Percentiles rank a stretch among this genome's conserved stretches.
phyloP scores from a whole-genome alignment of 225 moss, liverwort and hornwort genomes.

The Straminergon stramineum region DNA sequence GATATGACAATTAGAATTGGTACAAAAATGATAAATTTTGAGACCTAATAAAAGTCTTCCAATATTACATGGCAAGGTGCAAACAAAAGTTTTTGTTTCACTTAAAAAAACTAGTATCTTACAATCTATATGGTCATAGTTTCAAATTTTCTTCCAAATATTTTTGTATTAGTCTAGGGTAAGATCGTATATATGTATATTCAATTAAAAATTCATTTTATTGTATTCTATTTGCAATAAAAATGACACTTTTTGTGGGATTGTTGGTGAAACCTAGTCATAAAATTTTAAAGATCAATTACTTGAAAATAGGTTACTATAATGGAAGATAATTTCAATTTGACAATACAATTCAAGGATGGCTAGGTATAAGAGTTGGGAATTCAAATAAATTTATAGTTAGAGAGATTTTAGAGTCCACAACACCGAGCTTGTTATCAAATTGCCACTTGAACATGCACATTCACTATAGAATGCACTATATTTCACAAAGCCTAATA shows the following conservation, averaged over 20 bases:
- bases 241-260: background rate
- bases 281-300: background rate
- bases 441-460: background rate
- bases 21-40: background rate
- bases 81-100: background rate
- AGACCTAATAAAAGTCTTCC: background rate
- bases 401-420: background rate
- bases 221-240: background rate
- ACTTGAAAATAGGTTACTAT: background rate
- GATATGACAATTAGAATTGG: background rate
- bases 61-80: background rate
- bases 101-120: background rate
- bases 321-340: background rate
- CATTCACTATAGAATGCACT: background rate
- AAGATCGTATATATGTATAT: background rate
- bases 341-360: background rate
- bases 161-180: background rate
- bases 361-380: background rate
- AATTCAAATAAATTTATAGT: background rate
- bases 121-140: background rate
- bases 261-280: background rate
- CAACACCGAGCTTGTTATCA: rapidly evolving
- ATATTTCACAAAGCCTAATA: background rate
- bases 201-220: background rate
- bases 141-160: background rate